Evolutionary conservation across 768 basidiomycete species (phyloP), one percentile per base, ranked within the genome.

Genomic region (Neoboletus brunneissimus): DNA sequence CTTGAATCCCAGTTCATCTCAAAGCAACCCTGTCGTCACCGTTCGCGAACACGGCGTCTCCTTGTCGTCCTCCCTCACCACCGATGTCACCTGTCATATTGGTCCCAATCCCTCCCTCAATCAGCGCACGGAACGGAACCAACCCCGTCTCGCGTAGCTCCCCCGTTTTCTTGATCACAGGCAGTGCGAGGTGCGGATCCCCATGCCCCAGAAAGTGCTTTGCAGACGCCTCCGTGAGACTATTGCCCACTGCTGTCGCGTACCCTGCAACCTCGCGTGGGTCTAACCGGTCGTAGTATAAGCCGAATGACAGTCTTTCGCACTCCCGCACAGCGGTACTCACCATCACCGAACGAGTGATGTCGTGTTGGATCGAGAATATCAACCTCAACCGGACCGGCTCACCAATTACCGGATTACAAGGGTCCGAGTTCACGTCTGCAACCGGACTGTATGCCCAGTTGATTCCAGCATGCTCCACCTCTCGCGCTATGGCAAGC

Each of bases 201-300:
- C 88, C 87, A 57, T 89, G 88, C 0, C 88, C 88, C 0, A 87
- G 87, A 62, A 88, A 88, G 63, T 89, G 88, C 62, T 88, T 89
- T 3, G 80, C 79, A 23, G 11, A 89, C 70, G 2, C 78, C 5
- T 75, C 63, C 0, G 75, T 72, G 18, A 86, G 74, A 4, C 85
- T 87, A 1, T 64, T 64, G 38, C 75, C 72, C 16, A 80, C 81
- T 0, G 82, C 81, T 0, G 62, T 55, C 0, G 77, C 81, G 53
- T 79, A 86, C 42, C 68, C 58, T 0, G 78, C 75, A 4, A 87
- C 88, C 34, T 77, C 65, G 8, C 63, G 54, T 0, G 86, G 81
- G 70, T 86, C 87, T 88, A 42, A 15, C 27, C 1, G 4, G 15
- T 38, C 6, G 12, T 27, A 34, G 29, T 44, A 32, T 48, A 3